Evolutionary conservation across 768 basidiomycete genomes (phyloP).

Genomic region (Mrakia gelida): DNA sequence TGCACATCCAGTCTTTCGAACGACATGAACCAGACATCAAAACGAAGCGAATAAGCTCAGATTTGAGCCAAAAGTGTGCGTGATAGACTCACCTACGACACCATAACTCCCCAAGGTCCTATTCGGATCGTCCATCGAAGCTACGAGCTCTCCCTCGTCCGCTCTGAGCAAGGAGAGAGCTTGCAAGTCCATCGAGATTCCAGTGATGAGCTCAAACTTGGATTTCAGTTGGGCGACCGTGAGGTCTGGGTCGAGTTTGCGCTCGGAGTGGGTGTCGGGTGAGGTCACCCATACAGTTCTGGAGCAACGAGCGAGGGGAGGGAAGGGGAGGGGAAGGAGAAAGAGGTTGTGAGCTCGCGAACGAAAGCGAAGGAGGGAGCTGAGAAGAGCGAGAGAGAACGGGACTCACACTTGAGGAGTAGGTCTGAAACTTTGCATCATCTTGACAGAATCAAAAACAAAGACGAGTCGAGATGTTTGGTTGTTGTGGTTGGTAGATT

Average conservation of each 20-base stretch:
- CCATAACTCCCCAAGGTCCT: conserved; percentile 71
- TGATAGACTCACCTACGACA: conserved; percentile 43
- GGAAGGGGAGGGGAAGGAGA: neutral
- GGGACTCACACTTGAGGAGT: conserved; percentile 1
- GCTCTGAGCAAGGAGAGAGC: conserved; percentile 60
- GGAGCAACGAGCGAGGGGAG: neutral
- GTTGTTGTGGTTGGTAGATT: neutral
- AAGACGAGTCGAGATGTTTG: neutral
- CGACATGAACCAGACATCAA: too few relatives aligned
- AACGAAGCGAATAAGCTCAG: too few relatives aligned
- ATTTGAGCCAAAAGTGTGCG: too few relatives aligned
- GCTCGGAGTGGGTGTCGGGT: conserved; percentile 83
- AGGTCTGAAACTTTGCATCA: neutral
- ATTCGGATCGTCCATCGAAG: conserved; percentile 56
- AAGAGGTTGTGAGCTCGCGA: neutral
- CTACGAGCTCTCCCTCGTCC: conserved; percentile 53
- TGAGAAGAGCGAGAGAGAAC: neutral
- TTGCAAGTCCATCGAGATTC: conserved; percentile 73
- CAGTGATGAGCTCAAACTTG: conserved; percentile 88
- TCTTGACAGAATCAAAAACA: neutral
- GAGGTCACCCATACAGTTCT: conserved; percentile 70
- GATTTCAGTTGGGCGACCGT: conserved; percentile 76
- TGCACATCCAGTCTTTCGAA: conserved; percentile 68
- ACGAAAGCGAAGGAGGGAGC: too few relatives aligned
- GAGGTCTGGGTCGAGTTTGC: conserved; percentile 69